Conservation (phyloP, 257 asterid species). For the Nicotiana undulata region DNA sequence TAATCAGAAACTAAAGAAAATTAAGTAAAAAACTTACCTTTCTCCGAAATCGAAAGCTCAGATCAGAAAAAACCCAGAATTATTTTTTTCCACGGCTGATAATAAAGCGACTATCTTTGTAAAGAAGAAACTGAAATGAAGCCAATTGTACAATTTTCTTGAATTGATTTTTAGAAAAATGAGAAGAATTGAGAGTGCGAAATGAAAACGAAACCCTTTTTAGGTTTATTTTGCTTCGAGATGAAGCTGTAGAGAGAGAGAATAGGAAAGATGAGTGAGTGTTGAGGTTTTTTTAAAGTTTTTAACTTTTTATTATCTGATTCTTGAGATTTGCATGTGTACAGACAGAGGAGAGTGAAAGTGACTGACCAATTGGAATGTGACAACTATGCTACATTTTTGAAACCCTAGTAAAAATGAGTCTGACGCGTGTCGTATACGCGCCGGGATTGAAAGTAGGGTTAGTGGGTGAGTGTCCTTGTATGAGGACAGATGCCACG, state of each 20-base stretch:
- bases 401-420: background rate
- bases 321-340: background rate
- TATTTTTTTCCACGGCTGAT: background rate
- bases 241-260: background rate
- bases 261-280: too few relatives aligned
- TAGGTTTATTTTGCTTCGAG: background rate
- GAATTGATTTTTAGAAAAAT: background rate
- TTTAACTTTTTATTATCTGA: too few relatives aligned
- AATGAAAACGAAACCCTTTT: conserved; percentile 4
- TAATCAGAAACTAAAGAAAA: background rate
- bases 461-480: background rate
- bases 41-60: background rate
- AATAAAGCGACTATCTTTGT: background rate
- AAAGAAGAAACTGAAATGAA: background rate
- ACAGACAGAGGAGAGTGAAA: background rate
- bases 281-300: too few relatives aligned
- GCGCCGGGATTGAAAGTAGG: background rate
- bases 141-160: background rate
- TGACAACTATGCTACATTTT: background rate
- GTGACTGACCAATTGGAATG: background rate
- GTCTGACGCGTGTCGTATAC: background rate
- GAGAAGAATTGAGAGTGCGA: background rate
- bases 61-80: background rate
- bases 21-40: background rate
- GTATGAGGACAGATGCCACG: background rate